Conservation (phyloP, 352 stramenopile species). For the Phytophthora chlamydospora region DNA sequence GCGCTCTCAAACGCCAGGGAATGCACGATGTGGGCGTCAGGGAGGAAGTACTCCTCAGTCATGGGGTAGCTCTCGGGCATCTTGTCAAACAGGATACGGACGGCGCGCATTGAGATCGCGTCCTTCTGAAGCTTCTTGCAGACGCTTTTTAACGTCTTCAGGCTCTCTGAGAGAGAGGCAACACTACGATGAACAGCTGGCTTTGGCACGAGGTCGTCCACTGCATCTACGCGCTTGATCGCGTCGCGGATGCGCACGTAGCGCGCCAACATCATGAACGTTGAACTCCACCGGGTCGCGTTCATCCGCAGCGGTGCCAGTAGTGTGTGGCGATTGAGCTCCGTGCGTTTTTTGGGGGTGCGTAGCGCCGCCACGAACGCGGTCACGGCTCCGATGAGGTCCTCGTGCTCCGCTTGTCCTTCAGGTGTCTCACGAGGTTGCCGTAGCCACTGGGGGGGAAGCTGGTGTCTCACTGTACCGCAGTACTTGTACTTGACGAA, state of each 20-base stretch:
- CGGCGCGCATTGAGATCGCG: too few relatives aligned
- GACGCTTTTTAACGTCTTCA: too few relatives aligned
- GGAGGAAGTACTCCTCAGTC: too few relatives aligned
- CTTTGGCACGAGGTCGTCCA: too few relatives aligned
- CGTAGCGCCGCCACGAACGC: neutral
- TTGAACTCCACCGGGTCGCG: neutral
- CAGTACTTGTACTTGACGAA: constrained; percentile 13
- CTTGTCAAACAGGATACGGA: too few relatives aligned
- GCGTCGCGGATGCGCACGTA: too few relatives aligned
- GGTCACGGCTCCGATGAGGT: neutral
- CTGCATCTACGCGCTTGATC: too few relatives aligned
- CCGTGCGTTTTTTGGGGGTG: neutral
- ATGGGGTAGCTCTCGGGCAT: too few relatives aligned
- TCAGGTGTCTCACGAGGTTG: constrained; percentile 12
- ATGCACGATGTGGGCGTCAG: neutral
- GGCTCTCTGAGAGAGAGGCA: too few relatives aligned
- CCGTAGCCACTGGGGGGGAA: neutral
- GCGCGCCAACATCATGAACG: constrained; percentile 2
- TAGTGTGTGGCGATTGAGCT: neutral
- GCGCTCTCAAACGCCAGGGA: too few relatives aligned
- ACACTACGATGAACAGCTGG: too few relatives aligned
- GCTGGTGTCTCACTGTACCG: neutral
- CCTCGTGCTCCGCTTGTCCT: constrained; percentile 8
- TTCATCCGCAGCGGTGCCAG: neutral
- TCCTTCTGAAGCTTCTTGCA: too few relatives aligned